These are phyloP conservation scores for Babesia ovis DNA, from an alignment of 169 alveolate genomes.

Conservation along the genomic window DNA sequence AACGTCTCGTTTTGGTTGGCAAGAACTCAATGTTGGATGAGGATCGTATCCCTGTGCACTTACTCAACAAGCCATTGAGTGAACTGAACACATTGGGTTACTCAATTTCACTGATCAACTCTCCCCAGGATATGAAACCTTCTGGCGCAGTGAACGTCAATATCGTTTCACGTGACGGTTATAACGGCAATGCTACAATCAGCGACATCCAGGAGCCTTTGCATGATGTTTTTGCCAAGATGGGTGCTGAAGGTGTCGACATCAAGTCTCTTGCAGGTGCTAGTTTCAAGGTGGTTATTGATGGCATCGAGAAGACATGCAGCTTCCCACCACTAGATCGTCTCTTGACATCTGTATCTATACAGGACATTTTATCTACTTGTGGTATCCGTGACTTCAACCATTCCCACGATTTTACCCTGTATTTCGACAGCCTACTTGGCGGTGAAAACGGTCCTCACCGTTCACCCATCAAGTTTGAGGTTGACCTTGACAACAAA, in stretches of 20 bases:
- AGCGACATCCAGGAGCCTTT: slow-evolving; percentile 63
- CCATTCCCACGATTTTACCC: slow-evolving; percentile 53
- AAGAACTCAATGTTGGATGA: slow-evolving; percentile 37
- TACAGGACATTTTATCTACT: slow-evolving; percentile 41
- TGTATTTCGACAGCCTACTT: slow-evolving; percentile 57
- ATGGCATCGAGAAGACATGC: slow-evolving; percentile 58
- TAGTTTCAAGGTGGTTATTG: slow-evolving; percentile 54
- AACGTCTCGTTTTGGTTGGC: slow-evolving; percentile 34
- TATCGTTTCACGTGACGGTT: slow-evolving; percentile 57
- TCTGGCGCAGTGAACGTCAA: slow-evolving; percentile 30
- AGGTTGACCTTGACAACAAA: slow-evolving; percentile 53
- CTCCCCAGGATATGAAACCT: slow-evolving; percentile 27
- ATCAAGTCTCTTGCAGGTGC: slow-evolving; percentile 35
- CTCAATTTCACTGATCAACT: slow-evolving; percentile 39
- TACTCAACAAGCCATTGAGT: slow-evolving; percentile 46
- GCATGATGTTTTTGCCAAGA: slow-evolving; percentile 36
- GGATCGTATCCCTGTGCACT: slow-evolving; percentile 46
- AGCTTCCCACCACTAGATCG: slow-evolving; percentile 27
- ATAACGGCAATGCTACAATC: slow-evolving; percentile 15
- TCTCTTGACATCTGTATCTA: slow-evolving; percentile 36
- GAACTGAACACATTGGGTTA: slow-evolving; percentile 45
- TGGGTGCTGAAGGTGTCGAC: slow-evolving; percentile 23
- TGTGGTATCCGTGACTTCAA: slow-evolving; percentile 62
- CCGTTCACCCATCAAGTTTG: slow-evolving; percentile 40
- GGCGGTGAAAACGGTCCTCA: slow-evolving; percentile 43